Base-by-base conservation (phyloP, 2,329 filamentous ascomycete species). In the Pseudocercospora pini-densiflorae region DNA sequence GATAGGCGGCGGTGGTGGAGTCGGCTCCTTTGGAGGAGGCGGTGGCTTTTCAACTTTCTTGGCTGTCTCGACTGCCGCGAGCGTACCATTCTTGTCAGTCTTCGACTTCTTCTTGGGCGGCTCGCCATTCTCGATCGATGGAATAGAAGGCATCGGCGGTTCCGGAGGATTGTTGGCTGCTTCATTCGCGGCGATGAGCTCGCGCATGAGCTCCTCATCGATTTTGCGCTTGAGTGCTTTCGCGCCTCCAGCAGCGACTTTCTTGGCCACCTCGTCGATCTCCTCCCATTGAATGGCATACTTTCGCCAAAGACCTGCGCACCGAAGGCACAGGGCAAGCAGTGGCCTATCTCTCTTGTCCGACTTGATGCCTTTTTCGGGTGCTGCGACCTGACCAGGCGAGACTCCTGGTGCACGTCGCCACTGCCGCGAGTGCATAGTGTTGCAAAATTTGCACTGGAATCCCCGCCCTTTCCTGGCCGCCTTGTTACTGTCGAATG, bases 201-300 rank as follows among this genome's bases (percentile, higher is more conserved):
- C 92, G 72, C 91, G 91, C 62, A 94, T 82, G n/a, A 97, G 83
- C 76, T 98, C 95, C 77, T 98, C 94, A 70, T 99, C 95, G 64
- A 97, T 90, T 76, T 91, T 92, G 65, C 92, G 89, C 81, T 95
- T 96, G 88, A 90, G 94, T 4, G 92, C 90, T 72, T 92, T 90
- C 54, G 92, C 91, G 53, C 94, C 92, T 51, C 93, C 92, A 70
- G 91, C 88, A 0, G 90, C 88, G 49, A 96, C 89, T 81, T 97
- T 97, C 81, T 94, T 97, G 45, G 90, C 88, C 43, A 97, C 87
- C 74, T 98, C 94, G 49, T 98, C 95, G 14, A 93, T 87, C 71
- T 97, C 92, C 79, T 98, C 95, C 89, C 93, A 99, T 71, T 96
- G 92, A 68, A 99, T 93, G 16, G 91, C 94, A 79, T 99, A 99